Percentiles rank a stretch among this genome's conserved stretches.
These are phyloP conservation scores for Penicillium crustosum DNA, from an alignment of 2,329 filamentous ascomycete genomes.

Conservation along the genomic window DNA sequence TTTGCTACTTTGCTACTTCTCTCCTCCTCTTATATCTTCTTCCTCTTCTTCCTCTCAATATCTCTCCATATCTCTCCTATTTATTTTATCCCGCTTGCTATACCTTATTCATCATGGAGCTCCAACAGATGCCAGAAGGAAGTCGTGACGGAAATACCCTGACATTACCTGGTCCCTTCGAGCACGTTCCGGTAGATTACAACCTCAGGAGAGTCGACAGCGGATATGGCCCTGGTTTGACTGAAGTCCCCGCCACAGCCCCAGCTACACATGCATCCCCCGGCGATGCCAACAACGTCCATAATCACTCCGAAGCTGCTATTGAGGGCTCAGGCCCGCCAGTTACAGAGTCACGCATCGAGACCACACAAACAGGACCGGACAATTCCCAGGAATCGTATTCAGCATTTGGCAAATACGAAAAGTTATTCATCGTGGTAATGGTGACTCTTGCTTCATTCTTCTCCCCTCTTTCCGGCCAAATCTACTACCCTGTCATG, in stretches of 20 bases:
- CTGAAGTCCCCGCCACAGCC: not conserved
- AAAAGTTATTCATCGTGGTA: slow-evolving; percentile 40
- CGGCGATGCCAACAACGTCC: not conserved
- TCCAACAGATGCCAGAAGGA: not conserved
- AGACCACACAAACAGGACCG: not conserved
- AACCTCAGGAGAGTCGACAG: not conserved
- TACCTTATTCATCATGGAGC: not conserved
- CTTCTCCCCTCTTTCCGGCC: slow-evolving; percentile 44
- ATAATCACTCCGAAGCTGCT: not conserved
- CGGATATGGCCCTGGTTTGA: not conserved
- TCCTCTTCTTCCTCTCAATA: not conserved
- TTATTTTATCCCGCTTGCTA: not conserved
- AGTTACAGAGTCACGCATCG: slow-evolving; percentile 2
- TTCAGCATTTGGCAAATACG: slow-evolving; percentile 34
- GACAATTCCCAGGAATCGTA: not conserved
- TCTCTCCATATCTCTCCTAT: not conserved
- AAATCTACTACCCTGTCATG: slow-evolving; percentile 34
- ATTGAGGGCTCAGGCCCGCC: not conserved
- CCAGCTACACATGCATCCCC: not conserved
- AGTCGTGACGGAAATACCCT: not conserved
- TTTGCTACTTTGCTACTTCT: not conserved
- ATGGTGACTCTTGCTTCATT: slow-evolving; percentile 44
- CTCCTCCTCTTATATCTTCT: not conserved
- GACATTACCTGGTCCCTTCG: not conserved
- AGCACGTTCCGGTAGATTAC: not conserved